These are phyloP conservation scores for Elsinoe arachidis DNA, from an alignment of 2,329 filamentous ascomycete species.

Conservation along the genomic window DNA sequence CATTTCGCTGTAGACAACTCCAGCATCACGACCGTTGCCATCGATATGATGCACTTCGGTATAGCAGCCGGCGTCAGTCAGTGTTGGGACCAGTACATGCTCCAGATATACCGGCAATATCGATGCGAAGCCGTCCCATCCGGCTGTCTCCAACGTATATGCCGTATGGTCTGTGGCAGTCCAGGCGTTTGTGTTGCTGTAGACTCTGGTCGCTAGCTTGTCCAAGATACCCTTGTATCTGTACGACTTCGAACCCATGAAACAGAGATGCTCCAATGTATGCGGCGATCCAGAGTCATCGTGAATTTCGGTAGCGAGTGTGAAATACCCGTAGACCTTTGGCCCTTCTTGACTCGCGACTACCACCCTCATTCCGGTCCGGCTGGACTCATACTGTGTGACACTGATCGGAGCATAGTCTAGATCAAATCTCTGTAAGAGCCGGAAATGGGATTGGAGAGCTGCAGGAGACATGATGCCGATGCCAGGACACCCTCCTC, in stretches of 20 bases:
- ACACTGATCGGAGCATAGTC: constrained; percentile 85
- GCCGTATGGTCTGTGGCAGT: constrained; percentile 94
- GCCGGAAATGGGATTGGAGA: constrained; percentile 56
- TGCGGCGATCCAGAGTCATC: constrained; percentile 85
- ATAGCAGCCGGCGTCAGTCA: constrained; percentile 86
- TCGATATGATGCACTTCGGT: constrained; percentile 97
- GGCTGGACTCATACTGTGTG: constrained; percentile 90
- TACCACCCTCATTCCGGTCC: constrained; percentile 89
- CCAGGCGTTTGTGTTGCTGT: constrained; percentile 93
- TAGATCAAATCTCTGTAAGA: constrained; percentile 74
- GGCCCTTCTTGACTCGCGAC: constrained; percentile 88
- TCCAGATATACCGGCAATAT: constrained; percentile 93
- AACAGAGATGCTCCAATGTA: constrained; percentile 45
- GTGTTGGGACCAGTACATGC: constrained; percentile 80
- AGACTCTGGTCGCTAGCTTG: constrained; percentile 85
- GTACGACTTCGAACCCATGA: constrained; percentile 78
- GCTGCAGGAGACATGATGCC: constrained; percentile 1
- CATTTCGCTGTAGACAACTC: constrained; percentile 90
- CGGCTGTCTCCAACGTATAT: constrained; percentile 89
- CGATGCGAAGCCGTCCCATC: constrained; percentile 93
- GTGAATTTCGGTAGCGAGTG: constrained; percentile 91
- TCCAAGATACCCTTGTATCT: constrained; percentile 92
- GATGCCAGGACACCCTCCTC: too few species aligned
- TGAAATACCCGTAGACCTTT: constrained; percentile 93
- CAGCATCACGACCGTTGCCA: constrained; percentile 86